Evolutionary conservation across 2,329 filamentous ascomycete genomes (phyloP).

Genomic region (Ophiostoma montium): DNA sequence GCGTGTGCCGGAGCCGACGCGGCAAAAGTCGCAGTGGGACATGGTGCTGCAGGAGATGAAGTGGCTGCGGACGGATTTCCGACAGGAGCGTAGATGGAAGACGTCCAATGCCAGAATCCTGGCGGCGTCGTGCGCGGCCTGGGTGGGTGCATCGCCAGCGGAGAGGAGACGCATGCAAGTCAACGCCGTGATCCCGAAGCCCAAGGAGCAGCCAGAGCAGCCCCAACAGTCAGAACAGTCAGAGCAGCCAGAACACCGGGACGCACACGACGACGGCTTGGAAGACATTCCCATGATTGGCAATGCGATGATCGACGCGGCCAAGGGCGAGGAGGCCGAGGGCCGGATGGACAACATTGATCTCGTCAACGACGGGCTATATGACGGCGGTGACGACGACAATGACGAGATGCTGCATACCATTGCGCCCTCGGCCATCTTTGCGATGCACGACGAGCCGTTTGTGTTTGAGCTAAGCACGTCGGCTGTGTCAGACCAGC

Average conservation of each 20-base stretch:
- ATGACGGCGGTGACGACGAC: slow-evolving; percentile 18
- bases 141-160: slow-evolving; percentile 50
- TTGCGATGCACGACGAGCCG: slow-evolving; percentile 68
- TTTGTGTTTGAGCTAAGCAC: slow-evolving; percentile 65
- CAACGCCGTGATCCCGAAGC: slow-evolving; percentile 31
- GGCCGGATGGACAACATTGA: slow-evolving; percentile 26
- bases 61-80: slow-evolving; percentile 96
- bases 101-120: slow-evolving; percentile 64
- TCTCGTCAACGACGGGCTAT: slow-evolving; percentile 24
- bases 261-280: slow-evolving; percentile 15
- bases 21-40: slow-evolving; percentile 71
- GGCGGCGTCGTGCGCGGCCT: slow-evolving; percentile 73
- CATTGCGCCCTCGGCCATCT: slow-evolving; percentile 62
- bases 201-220: background rate
- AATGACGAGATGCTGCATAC: slow-evolving; percentile 25
- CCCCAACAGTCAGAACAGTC: background rate
- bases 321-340: slow-evolving; percentile 2
- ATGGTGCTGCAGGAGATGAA: slow-evolving; percentile 81
- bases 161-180: slow-evolving; percentile 57
- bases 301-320: slow-evolving; percentile 14
- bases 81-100: slow-evolving; percentile 92
- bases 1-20: slow-evolving; percentile 64
- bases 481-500: slow-evolving; percentile 59
- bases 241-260: background rate
- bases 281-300: slow-evolving; percentile 11